Evolutionary conservation across 208 protist species (phyloP).

Genomic region (Trypanosomatidae sp.): DNA sequence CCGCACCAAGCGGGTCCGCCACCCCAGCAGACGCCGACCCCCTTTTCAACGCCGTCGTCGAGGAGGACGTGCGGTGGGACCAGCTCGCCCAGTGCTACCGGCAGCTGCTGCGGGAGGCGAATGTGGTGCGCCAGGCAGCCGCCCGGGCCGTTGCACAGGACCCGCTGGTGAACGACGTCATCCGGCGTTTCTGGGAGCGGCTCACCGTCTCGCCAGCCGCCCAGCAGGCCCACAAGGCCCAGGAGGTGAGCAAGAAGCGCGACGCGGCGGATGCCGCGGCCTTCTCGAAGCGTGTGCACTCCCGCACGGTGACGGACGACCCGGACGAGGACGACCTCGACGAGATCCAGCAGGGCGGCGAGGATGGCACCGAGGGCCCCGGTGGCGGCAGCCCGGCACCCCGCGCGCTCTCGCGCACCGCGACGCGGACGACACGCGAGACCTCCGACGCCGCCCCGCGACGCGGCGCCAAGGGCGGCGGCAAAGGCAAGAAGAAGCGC

Average conservation of each 20-base stretch:
- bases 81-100: slow-evolving; percentile 68
- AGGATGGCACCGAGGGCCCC: neutral
- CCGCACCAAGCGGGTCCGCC: no score
- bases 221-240: slow-evolving; percentile 27
- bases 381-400: no score
- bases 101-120: slow-evolving; percentile 44
- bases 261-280: slow-evolving; percentile 14
- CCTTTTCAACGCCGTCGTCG: slow-evolving; percentile 35
- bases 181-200: slow-evolving; percentile 81
- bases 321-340: slow-evolving; percentile 30
- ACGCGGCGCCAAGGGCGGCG: no score
- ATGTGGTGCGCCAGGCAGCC: slow-evolving; percentile 16
- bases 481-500: slow-evolving; percentile 11
- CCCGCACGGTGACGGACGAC: no score
- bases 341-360: slow-evolving; percentile 11
- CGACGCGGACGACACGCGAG: no score
- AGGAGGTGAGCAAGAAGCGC: slow-evolving; percentile 20
- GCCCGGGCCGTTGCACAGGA: slow-evolving; percentile 38
- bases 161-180: slow-evolving; percentile 65
- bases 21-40: slow-evolving; percentile 36
- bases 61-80: slow-evolving; percentile 61
- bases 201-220: slow-evolving; percentile 71
- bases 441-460: no score
- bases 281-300: neutral
- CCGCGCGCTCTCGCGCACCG: no score